A percentile compares a stretch with the other conserved stretches of the same genome.
Conservation (phyloP, 192 early-diverging fungal genomes). For the Nowakowskiella sp. region DNA sequence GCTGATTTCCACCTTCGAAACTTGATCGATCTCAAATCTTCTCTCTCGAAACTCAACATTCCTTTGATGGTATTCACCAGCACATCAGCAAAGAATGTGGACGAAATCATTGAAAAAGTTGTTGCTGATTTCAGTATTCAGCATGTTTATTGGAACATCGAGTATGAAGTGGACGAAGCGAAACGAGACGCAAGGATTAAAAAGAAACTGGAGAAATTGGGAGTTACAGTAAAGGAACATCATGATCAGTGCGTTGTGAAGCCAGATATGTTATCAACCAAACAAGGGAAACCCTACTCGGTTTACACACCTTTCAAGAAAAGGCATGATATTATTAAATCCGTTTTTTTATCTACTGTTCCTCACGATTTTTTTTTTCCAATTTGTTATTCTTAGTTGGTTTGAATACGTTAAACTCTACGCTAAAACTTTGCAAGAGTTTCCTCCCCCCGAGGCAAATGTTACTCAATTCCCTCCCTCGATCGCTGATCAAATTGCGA, state of each 20-base stretch:
- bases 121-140: slow-evolving; percentile 20
- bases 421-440: not conserved
- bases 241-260: slow-evolving; percentile 55
- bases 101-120: slow-evolving; percentile 23
- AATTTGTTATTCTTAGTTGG: too few relatives aligned
- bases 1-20: slow-evolving; percentile 47
- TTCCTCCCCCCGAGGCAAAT: too few relatives aligned
- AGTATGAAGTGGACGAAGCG: slow-evolving; percentile 48
- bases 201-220: slow-evolving; percentile 7
- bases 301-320: slow-evolving; percentile 48
- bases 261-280: slow-evolving; percentile 40
- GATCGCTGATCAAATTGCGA: not conserved
- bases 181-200: slow-evolving; percentile 28
- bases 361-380: too few relatives aligned
- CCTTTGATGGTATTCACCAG: slow-evolving; percentile 38
- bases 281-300: slow-evolving; percentile 32
- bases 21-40: slow-evolving; percentile 25
- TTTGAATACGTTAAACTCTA: too few relatives aligned
- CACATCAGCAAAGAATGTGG: slow-evolving; percentile 11
- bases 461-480: not conserved
- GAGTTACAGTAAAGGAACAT: slow-evolving; percentile 9
- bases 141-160: slow-evolving; percentile 44
- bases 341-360: too few relatives aligned
- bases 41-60: slow-evolving; percentile 27
- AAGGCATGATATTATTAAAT: slow-evolving; percentile 3